Evolutionary conservation across 2,329 filamentous ascomycete genomes (phyloP).

Genomic region (Leptodontidium sp.): DNA sequence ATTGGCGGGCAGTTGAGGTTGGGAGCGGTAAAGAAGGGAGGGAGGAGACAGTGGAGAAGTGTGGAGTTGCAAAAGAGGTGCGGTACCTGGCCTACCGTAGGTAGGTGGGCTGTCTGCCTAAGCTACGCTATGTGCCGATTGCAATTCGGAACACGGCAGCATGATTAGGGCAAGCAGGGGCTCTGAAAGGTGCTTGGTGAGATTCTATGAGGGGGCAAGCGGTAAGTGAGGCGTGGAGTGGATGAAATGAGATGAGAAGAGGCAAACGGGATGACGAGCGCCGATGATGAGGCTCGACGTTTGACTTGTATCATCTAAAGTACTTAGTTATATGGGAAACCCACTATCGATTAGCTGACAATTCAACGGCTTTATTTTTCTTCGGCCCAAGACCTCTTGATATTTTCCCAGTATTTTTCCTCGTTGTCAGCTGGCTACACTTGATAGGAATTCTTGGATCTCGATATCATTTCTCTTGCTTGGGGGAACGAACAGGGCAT

Average conservation of each 20-base stretch:
- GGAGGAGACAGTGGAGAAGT: background rate
- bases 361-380: background rate
- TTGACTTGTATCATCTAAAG: background rate
- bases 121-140: background rate
- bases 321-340: background rate
- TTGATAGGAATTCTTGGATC: background rate
- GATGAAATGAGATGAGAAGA: background rate
- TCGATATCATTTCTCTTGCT: background rate
- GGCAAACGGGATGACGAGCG: background rate
- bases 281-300: conserved; percentile 1
- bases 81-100: too few species aligned
- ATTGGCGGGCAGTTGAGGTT: background rate
- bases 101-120: too few species aligned
- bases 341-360: background rate
- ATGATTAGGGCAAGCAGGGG: conserved; percentile 16
- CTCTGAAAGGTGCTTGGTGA: background rate
- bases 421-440: background rate
- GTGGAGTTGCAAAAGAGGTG: background rate
- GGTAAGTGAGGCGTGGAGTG: conserved; percentile 1
- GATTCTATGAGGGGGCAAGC: background rate
- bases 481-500: background rate
- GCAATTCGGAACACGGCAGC: conserved; percentile 18
- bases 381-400: background rate
- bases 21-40: background rate
- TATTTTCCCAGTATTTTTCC: background rate